phyloP scores from a whole-genome alignment of 352 stramenopile genomes.

The Phytopythium delawarense region DNA sequence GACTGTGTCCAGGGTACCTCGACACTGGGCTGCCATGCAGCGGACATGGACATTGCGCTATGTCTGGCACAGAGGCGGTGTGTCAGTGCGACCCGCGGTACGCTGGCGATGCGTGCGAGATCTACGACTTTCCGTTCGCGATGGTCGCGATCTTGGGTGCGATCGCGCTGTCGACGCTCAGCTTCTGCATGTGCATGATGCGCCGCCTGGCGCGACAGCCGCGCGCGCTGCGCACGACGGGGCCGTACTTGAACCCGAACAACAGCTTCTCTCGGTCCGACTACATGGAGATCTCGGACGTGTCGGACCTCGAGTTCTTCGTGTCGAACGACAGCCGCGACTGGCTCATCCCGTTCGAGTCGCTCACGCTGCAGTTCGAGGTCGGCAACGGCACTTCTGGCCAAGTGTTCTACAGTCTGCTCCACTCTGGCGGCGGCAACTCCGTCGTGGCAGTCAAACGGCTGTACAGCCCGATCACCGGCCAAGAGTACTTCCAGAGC shows the following conservation, averaged over 20 bases:
- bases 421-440: slow-evolving; percentile 77
- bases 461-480: slow-evolving; percentile 81
- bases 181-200: slow-evolving; percentile 88
- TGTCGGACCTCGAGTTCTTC: slow-evolving; percentile 86
- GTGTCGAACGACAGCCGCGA: slow-evolving; percentile 84
- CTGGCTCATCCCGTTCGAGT: slow-evolving; percentile 89
- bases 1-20: slow-evolving; percentile 66
- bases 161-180: slow-evolving; percentile 76
- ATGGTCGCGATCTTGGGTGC: slow-evolving; percentile 78
- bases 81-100: slow-evolving; percentile 77
- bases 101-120: slow-evolving; percentile 64
- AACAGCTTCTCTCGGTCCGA: slow-evolving; percentile 78
- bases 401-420: slow-evolving; percentile 84
- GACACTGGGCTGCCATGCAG: slow-evolving; percentile 71
- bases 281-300: slow-evolving; percentile 84
- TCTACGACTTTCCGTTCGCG: slow-evolving; percentile 83
- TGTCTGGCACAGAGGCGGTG: slow-evolving; percentile 43
- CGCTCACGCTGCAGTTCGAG: slow-evolving; percentile 79
- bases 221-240: slow-evolving; percentile 26
- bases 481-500: slow-evolving; percentile 88
- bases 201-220: slow-evolving; percentile 66
- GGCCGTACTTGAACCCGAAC: slow-evolving; percentile 44
- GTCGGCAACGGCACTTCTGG: slow-evolving; percentile 87
- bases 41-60: slow-evolving; percentile 63
- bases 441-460: slow-evolving; percentile 87